phyloP scores from a whole-genome alignment of 805 yeast species.

The Zygosaccharomyces bailii region DNA sequence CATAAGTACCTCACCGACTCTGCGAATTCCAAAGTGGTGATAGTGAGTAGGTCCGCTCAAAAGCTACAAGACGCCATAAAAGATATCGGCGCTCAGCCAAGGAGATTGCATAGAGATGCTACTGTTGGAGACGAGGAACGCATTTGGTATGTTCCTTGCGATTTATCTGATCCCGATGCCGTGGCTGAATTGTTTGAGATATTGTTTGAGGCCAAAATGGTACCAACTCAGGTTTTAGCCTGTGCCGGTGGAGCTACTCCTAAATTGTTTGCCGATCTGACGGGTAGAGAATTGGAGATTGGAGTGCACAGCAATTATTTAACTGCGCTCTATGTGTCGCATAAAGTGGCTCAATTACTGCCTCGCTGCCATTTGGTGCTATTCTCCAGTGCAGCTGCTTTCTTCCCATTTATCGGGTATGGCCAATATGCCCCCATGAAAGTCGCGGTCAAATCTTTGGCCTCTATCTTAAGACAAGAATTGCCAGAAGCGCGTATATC shows the following conservation, averaged over 20 bases:
- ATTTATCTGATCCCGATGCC: conserved; percentile 53
- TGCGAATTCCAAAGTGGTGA: conserved; percentile 58
- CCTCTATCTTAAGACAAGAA: conserved; percentile 81
- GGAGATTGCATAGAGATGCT: conserved; percentile 1
- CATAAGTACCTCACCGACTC: conserved; percentile 42
- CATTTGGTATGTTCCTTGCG: conserved; percentile 53
- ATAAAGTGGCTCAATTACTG: conserved; percentile 47
- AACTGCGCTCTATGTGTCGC: conserved; percentile 69
- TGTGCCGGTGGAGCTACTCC: conserved; percentile 90
- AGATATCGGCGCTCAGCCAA: conserved; percentile 34
- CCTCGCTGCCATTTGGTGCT: conserved; percentile 52
- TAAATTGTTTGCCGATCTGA: conserved; percentile 67
- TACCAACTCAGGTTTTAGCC: conserved; percentile 73
- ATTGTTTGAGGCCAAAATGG: conserved; percentile 27
- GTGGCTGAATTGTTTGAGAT: conserved; percentile 38
- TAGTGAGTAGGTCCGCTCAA: conserved; percentile 72
- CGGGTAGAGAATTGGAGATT: conserved; percentile 50
- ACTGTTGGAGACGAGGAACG: conserved; percentile 29
- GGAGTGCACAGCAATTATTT: conserved; percentile 71
- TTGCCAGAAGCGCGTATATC: conserved; percentile 62
- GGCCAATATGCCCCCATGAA: conserved; percentile 87
- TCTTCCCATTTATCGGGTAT: conserved; percentile 88
- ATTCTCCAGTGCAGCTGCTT: conserved; percentile 75
- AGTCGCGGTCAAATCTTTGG: conserved; percentile 72
- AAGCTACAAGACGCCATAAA: conserved; percentile 52